Conservation (phyloP, 768 basidiomycete species). For the Leccinum pellstonianum region DNA sequence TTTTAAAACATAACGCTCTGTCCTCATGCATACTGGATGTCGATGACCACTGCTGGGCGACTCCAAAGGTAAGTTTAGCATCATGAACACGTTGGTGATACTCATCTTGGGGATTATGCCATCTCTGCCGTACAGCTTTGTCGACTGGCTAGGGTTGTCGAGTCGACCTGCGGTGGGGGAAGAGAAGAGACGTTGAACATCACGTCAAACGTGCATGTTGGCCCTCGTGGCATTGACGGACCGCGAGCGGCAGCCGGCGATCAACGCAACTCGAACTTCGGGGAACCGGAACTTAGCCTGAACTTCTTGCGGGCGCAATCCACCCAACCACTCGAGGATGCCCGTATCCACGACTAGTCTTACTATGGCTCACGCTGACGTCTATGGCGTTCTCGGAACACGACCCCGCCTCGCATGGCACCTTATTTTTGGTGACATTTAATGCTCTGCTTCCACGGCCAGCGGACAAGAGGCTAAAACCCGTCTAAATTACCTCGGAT, state of each 20-base stretch:
- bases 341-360: background rate
- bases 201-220: constrained; percentile 12
- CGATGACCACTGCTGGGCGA: background rate
- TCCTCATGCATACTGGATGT: constrained; percentile 6
- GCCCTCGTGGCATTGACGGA: constrained; percentile 10
- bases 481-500: background rate
- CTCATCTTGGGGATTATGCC: background rate
- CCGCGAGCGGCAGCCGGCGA: constrained; percentile 15
- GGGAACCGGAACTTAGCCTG: background rate
- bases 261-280: background rate
- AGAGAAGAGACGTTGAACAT: background rate
- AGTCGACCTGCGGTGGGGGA: constrained; percentile 9
- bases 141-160: constrained; percentile 4
- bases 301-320: background rate
- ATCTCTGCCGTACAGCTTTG: background rate
- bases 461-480: background rate
- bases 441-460: background rate
- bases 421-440: constrained; percentile 9
- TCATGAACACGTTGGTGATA: background rate
- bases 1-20: background rate
- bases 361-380: constrained; percentile 7
- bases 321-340: constrained; percentile 19
- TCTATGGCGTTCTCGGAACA: constrained; percentile 13
- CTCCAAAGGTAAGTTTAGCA: constrained; percentile 1
- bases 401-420: background rate